Percentiles rank a stretch among this genome's conserved stretches.
Conservation (phyloP, 2,329 filamentous ascomycete species). For the Ceratocystis papillata region DNA sequence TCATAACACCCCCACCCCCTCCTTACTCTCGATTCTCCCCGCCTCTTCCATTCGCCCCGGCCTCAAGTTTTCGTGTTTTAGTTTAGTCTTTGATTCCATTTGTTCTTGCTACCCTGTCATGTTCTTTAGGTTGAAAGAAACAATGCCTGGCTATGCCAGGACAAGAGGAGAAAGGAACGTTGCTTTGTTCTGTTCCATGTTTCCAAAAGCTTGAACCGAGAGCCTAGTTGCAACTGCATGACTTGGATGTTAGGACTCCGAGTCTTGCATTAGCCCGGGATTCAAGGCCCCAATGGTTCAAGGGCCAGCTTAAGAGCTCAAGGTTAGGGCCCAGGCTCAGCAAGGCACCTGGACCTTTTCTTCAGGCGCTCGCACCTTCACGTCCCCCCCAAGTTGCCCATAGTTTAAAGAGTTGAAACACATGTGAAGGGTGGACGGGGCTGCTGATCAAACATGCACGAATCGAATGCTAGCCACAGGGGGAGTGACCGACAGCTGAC, state of each 20-base stretch:
- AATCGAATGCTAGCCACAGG: not conserved
- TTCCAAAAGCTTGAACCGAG: not conserved
- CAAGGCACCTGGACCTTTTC: not conserved
- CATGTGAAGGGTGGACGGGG: slow-evolving; percentile 1
- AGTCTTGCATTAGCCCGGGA: no score
- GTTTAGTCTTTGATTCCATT: no score
- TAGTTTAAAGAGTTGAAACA: not conserved
- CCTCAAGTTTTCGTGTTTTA: not conserved
- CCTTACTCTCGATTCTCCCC: no score
- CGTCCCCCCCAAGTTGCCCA: not conserved
- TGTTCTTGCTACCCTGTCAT: not conserved
- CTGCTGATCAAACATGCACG: slow-evolving; percentile 7
- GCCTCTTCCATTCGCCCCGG: no score
- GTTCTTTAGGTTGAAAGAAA: not conserved
- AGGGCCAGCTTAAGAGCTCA: not conserved
- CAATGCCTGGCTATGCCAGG: not conserved
- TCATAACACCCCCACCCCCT: no score
- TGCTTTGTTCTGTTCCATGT: not conserved
- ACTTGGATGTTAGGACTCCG: no score
- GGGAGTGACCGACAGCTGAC: no score
- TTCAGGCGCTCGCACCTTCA: not conserved
- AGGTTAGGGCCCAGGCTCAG: not conserved
- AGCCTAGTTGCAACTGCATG: not conserved
- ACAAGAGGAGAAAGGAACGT: not conserved
- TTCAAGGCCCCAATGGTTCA: not conserved